Evolutionary conservation across 2,329 filamentous ascomycete species (phyloP).

Genomic region (Sclerotinia spermophila): DNA sequence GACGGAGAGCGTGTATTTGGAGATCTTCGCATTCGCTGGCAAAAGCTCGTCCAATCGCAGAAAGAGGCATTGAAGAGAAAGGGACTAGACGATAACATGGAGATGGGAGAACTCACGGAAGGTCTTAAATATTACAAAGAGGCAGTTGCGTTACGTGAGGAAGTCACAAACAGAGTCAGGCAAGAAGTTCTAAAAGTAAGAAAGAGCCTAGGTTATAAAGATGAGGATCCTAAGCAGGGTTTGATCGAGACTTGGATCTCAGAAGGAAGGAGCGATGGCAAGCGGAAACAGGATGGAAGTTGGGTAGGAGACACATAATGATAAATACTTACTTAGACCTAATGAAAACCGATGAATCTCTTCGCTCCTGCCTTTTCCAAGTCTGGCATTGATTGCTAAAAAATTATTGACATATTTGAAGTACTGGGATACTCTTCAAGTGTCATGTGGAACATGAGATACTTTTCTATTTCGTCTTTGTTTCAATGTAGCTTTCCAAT

Average conservation of each 20-base stretch:
- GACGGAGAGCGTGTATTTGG: slow-evolving; percentile 74
- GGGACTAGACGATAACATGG: slow-evolving; percentile 35
- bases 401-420: neutral
- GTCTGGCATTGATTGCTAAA: neutral
- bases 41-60: slow-evolving; percentile 56
- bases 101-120: slow-evolving; percentile 59
- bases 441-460: neutral
- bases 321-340: neutral
- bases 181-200: slow-evolving; percentile 78
- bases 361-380: neutral
- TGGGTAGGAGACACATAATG: slow-evolving; percentile 22
- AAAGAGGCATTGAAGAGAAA: slow-evolving; percentile 41
- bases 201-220: slow-evolving; percentile 62
- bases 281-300: slow-evolving; percentile 25
- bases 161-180: slow-evolving; percentile 75
- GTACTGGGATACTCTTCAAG: neutral
- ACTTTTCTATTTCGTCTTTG: neutral
- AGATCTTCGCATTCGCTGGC: slow-evolving; percentile 72
- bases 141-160: slow-evolving; percentile 70
- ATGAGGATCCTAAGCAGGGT: slow-evolving; percentile 74
- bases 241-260: slow-evolving; percentile 76
- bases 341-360: neutral
- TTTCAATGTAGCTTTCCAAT: neutral
- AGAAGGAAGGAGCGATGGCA: slow-evolving; percentile 30
- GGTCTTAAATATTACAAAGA: slow-evolving; percentile 67